A percentile compares a stretch with the other conserved stretches of the same genome.
These are phyloP conservation scores for Tetracladium marchalianum DNA, from an alignment of 495 filamentous ascomycete genomes.

Conservation along the genomic window DNA sequence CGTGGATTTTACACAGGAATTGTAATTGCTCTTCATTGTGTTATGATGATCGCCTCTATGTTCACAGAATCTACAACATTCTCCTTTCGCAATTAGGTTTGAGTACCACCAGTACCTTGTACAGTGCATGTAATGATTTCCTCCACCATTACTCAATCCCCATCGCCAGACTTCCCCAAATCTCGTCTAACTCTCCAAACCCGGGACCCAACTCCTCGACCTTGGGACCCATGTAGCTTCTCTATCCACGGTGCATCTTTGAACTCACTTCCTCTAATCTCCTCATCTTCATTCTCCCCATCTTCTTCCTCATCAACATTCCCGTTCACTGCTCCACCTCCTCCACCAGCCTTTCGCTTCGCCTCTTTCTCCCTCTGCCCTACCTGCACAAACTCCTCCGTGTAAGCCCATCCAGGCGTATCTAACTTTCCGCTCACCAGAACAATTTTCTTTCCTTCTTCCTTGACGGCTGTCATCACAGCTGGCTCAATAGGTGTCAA, in stretches of 20 bases:
- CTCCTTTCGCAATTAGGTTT: no score
- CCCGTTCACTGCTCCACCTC: conserved; percentile 10
- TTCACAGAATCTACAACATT: no score
- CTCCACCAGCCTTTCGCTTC: conserved; percentile 3
- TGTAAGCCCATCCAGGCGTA: conserved; percentile 48
- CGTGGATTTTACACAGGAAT: no score
- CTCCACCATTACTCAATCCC: no score
- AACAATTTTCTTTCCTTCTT: conserved; percentile 30
- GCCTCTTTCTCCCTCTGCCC: conserved; percentile 1
- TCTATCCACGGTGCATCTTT: conserved; percentile 39
- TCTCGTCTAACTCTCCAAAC: conserved; percentile 48
- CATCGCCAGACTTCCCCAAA: conserved; percentile 25
- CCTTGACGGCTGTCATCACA: conserved; percentile 20
- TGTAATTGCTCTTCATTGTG: no score
- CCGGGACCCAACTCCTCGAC: conserved; percentile 35
- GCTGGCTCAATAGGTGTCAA: conserved; percentile 35
- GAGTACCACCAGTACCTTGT: no score
- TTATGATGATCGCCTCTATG: no score
- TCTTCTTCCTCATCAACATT: conserved; percentile 10
- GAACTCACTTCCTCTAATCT: conserved; percentile 8
- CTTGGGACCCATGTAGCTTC: conserved; percentile 34
- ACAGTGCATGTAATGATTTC: no score
- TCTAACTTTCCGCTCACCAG: conserved; percentile 50
- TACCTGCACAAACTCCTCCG: conserved; percentile 33
- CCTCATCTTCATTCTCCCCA: conserved; percentile 8